Conservation (phyloP, 2,329 filamentous ascomycete genomes). For the Ascochyta fabae region DNA sequence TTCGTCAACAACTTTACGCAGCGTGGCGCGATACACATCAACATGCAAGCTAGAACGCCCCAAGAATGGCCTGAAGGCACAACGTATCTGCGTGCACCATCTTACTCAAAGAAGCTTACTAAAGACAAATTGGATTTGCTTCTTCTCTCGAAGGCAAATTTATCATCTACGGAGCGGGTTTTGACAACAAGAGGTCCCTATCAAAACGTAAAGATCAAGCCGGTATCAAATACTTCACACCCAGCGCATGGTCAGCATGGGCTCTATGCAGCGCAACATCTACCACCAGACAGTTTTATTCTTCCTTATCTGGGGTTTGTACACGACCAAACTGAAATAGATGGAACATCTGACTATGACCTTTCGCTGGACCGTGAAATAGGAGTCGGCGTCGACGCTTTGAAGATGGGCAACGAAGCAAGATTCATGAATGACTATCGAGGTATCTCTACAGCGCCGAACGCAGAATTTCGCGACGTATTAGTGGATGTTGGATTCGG, state of each 20-base stretch:
- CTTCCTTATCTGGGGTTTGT: slow-evolving; percentile 59
- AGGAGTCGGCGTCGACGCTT: slow-evolving; percentile 57
- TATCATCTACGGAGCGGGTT: slow-evolving; percentile 22
- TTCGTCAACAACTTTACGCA: not conserved
- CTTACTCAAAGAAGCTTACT: slow-evolving; percentile 41
- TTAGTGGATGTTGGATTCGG: slow-evolving; percentile 46
- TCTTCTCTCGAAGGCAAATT: slow-evolving; percentile 25
- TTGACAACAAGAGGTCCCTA: slow-evolving; percentile 37
- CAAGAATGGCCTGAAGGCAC: slow-evolving; percentile 40
- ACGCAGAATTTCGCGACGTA: slow-evolving; percentile 54
- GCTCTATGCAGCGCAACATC: slow-evolving; percentile 54
- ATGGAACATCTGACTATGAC: slow-evolving; percentile 58
- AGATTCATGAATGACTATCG: slow-evolving; percentile 63
- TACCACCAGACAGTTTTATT: slow-evolving; percentile 55
- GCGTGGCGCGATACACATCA: not conserved
- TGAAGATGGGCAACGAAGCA: slow-evolving; percentile 58
- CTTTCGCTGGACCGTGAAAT: slow-evolving; percentile 58
- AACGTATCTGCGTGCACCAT: slow-evolving; percentile 38
- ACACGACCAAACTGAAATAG: slow-evolving; percentile 52
- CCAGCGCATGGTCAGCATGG: slow-evolving; percentile 58
- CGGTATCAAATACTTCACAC: slow-evolving; percentile 51
- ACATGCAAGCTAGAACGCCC: slow-evolving; percentile 23
- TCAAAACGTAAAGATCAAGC: slow-evolving; percentile 50
- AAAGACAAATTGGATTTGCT: slow-evolving; percentile 32
- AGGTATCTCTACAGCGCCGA: slow-evolving; percentile 51